Base-by-base conservation (phyloP, 2,329 filamentous ascomycete species). In the Clarireedia monteithiana region DNA sequence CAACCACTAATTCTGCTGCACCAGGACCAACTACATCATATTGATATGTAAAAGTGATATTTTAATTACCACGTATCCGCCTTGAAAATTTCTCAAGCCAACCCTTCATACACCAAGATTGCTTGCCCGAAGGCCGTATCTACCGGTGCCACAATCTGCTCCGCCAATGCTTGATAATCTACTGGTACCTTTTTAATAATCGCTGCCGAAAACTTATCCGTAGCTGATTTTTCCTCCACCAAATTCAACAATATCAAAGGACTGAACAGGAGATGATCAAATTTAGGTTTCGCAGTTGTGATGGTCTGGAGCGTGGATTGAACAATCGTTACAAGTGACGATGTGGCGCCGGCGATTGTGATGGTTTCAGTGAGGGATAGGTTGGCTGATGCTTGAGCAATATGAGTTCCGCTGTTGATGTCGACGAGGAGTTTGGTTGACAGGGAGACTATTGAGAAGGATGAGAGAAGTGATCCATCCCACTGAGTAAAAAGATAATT, bases 111-210 rank as follows among this genome's bases (percentile, higher is more conserved):
- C 48, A n/a, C 17, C 34, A 27, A 63, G 61, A 79, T 78, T 0
- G 67, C 64, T 5, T 63, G 83, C 84, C 0, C 68, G 68, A 23
- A 90, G 85, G 85, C 88, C 39, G 57, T 53, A 58, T 71, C 65
- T 48, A 79, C 73, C 10, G 70, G 68, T 34, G 67, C 66, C 3
- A 72, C 66, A 44, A 79, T 48, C 0, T 48, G 53, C 62, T 68
- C 44, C 0, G 61, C 61, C 2, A 55, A 26, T 1, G 20, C 40
- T 26, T 59, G 53, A 7, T 58, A 58, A 10, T 40, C 48, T 24
- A 50, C 46, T 0, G 62, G 62, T 2, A 64, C 55, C 54, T 63
- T 64, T 0, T n/a, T 45, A 15, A 59, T 46, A 15, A 63, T 59
- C 12, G 59, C 59, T 9, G 50, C 54, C 4, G 55, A 58, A 42